phyloP scores from a whole-genome alignment of 2,329 filamentous ascomycete genomes.

The Davidsoniella neocaledoniae region DNA sequence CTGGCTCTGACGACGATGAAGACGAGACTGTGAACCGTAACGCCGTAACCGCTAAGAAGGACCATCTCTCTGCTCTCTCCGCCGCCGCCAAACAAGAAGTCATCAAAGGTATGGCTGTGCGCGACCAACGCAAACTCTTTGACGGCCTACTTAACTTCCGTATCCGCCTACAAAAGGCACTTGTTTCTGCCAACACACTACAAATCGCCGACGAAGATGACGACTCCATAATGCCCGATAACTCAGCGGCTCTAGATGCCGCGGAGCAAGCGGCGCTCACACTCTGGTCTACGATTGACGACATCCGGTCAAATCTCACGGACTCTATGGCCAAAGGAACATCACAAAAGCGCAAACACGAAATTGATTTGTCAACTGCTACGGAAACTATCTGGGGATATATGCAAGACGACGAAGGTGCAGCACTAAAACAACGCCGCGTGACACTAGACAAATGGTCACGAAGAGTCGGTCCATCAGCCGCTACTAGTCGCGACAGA shows the following conservation, averaged over 20 bases:
- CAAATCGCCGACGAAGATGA: constrained; percentile 25
- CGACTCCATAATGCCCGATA: constrained; percentile 22
- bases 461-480: constrained; percentile 43
- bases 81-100: constrained; percentile 35
- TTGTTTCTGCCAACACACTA: constrained; percentile 68
- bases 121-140: constrained; percentile 69
- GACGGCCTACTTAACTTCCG: constrained; percentile 78
- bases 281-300: constrained; percentile 66
- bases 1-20: constrained; percentile 17
- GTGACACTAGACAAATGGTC: constrained; percentile 82
- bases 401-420: constrained; percentile 48
- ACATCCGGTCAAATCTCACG: constrained; percentile 32
- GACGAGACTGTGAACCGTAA: constrained; percentile 12
- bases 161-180: constrained; percentile 82
- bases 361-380: constrained; percentile 36
- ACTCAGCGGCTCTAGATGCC: constrained; percentile 36
- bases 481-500: constrained; percentile 13
- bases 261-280: constrained; percentile 75
- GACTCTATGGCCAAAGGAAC: constrained; percentile 24
- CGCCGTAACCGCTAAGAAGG: background rate
- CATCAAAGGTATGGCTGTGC: constrained; percentile 73
- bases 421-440: constrained; percentile 43
- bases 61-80: constrained; percentile 12
- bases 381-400: constrained; percentile 55
- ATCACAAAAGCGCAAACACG: constrained; percentile 46